Percentiles rank a stretch among this genome's conserved stretches.
Evolutionary conservation across 257 asterid species (phyloP).

Genomic region (Solanum ossicruentum): DNA sequence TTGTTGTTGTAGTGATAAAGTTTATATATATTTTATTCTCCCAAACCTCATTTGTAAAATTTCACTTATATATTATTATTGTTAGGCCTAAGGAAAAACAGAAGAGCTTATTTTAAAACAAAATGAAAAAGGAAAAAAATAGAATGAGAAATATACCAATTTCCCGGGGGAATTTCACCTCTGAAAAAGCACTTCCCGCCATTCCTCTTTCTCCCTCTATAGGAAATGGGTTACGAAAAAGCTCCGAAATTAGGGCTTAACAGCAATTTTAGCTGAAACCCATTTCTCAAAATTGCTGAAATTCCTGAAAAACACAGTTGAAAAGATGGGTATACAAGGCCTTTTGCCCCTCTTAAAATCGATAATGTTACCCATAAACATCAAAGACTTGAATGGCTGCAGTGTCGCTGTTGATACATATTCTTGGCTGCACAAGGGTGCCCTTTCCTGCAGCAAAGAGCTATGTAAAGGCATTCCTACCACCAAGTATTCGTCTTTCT

Average conservation of each 20-base stretch:
- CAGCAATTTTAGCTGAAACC: neutral
- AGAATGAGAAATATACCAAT: no score
- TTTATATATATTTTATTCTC: no score
- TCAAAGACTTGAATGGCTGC: constrained; percentile 71
- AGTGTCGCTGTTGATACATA: constrained; percentile 81
- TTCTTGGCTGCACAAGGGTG: constrained; percentile 99
- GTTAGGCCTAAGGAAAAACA: no score
- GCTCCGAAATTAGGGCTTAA: neutral
- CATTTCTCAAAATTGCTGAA: neutral
- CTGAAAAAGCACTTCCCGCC: constrained; percentile 7
- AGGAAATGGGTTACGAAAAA: neutral
- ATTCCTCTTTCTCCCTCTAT: neutral
- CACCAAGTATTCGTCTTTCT: constrained; percentile 38
- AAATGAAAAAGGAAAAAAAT: no score
- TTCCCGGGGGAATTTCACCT: neutral
- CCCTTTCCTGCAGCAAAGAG: constrained; percentile 86
- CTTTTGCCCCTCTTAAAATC: constrained; percentile 87
- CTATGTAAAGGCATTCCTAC: constrained; percentile 92
- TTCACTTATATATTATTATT: no score
- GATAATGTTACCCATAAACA: constrained; percentile 70
- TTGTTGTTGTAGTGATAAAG: no score
- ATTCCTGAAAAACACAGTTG: neutral
- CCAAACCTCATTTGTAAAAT: no score
- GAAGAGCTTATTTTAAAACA: no score
- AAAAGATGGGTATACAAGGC: constrained; percentile 68